A percentile compares a stretch with the other conserved stretches of the same genome.
phyloP scores from a whole-genome alignment of 306 rosid species.

The Fragaria nilgerrensis region DNA sequence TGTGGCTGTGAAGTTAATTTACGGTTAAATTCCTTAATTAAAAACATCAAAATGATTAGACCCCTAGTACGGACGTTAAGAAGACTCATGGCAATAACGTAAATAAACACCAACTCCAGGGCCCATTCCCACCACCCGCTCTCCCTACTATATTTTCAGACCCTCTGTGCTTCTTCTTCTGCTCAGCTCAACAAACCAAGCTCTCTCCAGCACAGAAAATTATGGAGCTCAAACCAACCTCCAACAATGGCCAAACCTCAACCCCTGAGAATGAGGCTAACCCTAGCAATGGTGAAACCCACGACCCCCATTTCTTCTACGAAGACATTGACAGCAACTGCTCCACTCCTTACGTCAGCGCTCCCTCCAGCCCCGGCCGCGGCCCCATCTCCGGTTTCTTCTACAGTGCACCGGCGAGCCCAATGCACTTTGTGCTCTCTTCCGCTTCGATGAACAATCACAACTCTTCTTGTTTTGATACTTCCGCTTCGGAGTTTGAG shows the following conservation, averaged over 20 bases:
- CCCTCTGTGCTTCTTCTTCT: constrained; percentile 10
- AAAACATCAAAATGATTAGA: not conserved
- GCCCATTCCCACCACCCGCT: not conserved
- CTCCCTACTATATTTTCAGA: constrained; percentile 15
- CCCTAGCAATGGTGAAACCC: constrained; percentile 22
- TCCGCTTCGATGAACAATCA: constrained; percentile 24
- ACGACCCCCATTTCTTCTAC: constrained; percentile 20
- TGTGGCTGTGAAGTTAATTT: not conserved
- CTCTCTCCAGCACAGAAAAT: not conserved
- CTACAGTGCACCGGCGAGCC: constrained; percentile 97
- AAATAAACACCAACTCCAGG: not conserved
- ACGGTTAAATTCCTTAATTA: not conserved
- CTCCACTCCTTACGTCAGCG: constrained; percentile 93
- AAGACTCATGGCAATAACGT: not conserved
- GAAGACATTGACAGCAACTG: constrained; percentile 80
- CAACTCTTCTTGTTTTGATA: constrained; percentile 15
- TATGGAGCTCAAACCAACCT: constrained; percentile 49
- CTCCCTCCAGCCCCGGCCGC: constrained; percentile 93
- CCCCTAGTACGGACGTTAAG: constrained; percentile 1
- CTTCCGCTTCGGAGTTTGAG: constrained; percentile 64
- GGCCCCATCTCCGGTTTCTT: constrained; percentile 55
- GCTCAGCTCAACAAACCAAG: not conserved
- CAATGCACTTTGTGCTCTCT: constrained; percentile 71
- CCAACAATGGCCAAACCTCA: constrained; percentile 26
- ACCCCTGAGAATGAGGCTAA: constrained; percentile 8